Evolutionary conservation across 2,329 filamentous ascomycete genomes (phyloP).

Genomic region (Arachnopeziza araneosa): DNA sequence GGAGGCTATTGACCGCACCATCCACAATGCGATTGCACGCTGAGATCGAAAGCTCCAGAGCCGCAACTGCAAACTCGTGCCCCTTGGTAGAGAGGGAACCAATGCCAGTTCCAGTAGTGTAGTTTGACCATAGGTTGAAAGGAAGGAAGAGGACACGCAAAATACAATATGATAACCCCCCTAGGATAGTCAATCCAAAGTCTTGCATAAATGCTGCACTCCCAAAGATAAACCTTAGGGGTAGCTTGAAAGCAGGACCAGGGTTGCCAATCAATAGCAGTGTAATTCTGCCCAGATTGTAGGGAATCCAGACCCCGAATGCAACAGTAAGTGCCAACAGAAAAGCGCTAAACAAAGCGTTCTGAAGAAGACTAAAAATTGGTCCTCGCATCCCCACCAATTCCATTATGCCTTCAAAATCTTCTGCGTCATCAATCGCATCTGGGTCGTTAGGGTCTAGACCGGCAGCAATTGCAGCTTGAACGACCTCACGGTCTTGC

Average conservation of each 20-base stretch:
- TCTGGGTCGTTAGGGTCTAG: slow-evolving; percentile 73
- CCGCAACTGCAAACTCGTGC: slow-evolving; percentile 11
- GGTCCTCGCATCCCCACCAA: slow-evolving; percentile 95
- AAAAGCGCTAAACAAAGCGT: slow-evolving; percentile 88
- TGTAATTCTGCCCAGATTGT: slow-evolving; percentile 82
- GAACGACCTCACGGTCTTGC: slow-evolving; percentile 53
- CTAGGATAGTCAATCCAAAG: slow-evolving; percentile 58
- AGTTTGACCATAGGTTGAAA: slow-evolving; percentile 12
- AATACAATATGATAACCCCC: slow-evolving; percentile 41
- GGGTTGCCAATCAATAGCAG: slow-evolving; percentile 78
- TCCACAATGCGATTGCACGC: slow-evolving; percentile 39
- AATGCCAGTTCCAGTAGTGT: slow-evolving; percentile 2
- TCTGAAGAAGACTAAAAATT: slow-evolving; percentile 83
- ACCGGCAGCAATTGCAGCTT: slow-evolving; percentile 60
- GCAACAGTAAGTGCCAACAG: slow-evolving; percentile 84
- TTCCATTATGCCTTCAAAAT: slow-evolving; percentile 93
- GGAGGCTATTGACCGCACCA: slow-evolving; percentile 45
- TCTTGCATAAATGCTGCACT: slow-evolving; percentile 78
- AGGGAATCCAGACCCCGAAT: slow-evolving; percentile 82
- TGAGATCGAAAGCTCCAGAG: slow-evolving; percentile 22
- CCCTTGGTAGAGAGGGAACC: not conserved
- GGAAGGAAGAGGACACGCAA: slow-evolving; percentile 18
- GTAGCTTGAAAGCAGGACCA: slow-evolving; percentile 59
- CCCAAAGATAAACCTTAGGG: slow-evolving; percentile 66
- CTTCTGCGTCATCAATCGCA: slow-evolving; percentile 79